Base-by-base conservation (phyloP, 2,329 filamentous ascomycete species). In the Trichoderma brevicompactum region DNA sequence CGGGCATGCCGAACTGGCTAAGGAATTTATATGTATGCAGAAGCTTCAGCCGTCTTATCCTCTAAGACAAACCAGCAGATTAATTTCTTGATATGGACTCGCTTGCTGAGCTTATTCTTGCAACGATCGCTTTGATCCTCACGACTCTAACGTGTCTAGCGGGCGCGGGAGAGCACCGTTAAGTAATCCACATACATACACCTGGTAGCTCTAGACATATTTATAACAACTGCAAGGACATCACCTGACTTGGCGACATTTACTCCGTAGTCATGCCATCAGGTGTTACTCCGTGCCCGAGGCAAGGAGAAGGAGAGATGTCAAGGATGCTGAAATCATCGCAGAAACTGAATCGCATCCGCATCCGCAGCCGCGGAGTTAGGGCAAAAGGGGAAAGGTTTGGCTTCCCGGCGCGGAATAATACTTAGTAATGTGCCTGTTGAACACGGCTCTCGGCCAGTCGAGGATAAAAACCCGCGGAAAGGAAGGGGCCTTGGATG, bases 1-100 rank as follows among this genome's bases (percentile, higher is more conserved):
- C 58, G 58, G 58, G 36, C 48, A 61, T 34, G 58, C 46, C 46
- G 58, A 44, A 56, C 15, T n/a, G 36, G 38, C 56, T 34, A 41
- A 41, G 56, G 23, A 15, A n/a, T 12, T n/a, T 28, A 32, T 10
- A 34, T 41, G 53, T 56, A 23, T 28, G 52, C 17, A 43, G 15
- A 34, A 8, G 15, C 52, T 43, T 10, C 19, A 43, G 32, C 15
- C 13, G 48, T 13, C 48, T 50, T 23, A 5, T 32, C 13, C 28
- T 50, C 38, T 23, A 5, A 13, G 23, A 38, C n/a, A 53, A 23
- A 7, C 7, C 32, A 44, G 48, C 28, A 34, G 59, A 53, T 44
- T 12, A 10, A 34, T 19, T 15, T 32, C 38, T 17, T 12, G 15
- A 23, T 32, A 41, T 23, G 38, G 38, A 13, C 32, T 48, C 55